phyloP scores from a whole-genome alignment of 2,329 filamentous ascomycete species.

The Botrytis squamosa region DNA sequence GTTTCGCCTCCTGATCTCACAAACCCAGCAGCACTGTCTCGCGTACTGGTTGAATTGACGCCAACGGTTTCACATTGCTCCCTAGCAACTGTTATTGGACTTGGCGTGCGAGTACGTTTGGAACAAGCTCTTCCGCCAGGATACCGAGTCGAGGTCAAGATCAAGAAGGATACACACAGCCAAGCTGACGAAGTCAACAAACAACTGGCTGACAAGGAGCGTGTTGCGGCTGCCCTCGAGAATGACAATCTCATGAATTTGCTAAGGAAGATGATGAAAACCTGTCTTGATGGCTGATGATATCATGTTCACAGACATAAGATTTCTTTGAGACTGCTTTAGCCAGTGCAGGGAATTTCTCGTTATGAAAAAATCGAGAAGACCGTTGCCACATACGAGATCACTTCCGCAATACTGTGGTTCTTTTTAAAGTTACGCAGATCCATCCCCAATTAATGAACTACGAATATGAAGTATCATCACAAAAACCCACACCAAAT shows the following conservation, averaged over 20 bases:
- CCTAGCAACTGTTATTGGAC: conserved; percentile 90
- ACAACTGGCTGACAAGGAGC: conserved; percentile 93
- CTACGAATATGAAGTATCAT: background rate
- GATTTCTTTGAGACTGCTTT: background rate
- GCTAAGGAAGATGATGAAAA: conserved; percentile 89
- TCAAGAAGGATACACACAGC: conserved; percentile 94
- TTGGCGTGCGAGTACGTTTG: conserved; percentile 86
- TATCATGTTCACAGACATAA: conserved; percentile 5
- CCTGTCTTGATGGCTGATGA: conserved; percentile 49
- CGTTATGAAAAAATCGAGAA: background rate
- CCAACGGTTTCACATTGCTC: conserved; percentile 97
- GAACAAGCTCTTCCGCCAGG: conserved; percentile 89
- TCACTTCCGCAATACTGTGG: background rate
- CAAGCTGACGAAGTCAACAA: conserved; percentile 96
- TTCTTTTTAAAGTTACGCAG: background rate
- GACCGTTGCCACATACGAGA: background rate
- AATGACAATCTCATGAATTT: conserved; percentile 88
- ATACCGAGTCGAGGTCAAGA: conserved; percentile 87
- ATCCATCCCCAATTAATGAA: background rate
- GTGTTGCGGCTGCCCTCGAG: conserved; percentile 90
- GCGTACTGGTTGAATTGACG: conserved; percentile 83
- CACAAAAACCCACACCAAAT: background rate
- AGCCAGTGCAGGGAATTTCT: background rate
- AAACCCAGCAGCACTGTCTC: conserved; percentile 58
- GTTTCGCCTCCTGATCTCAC: conserved; percentile 58